phyloP scores from a whole-genome alignment of 2,329 filamentous ascomycete species.

The Fusarium torulosum region DNA sequence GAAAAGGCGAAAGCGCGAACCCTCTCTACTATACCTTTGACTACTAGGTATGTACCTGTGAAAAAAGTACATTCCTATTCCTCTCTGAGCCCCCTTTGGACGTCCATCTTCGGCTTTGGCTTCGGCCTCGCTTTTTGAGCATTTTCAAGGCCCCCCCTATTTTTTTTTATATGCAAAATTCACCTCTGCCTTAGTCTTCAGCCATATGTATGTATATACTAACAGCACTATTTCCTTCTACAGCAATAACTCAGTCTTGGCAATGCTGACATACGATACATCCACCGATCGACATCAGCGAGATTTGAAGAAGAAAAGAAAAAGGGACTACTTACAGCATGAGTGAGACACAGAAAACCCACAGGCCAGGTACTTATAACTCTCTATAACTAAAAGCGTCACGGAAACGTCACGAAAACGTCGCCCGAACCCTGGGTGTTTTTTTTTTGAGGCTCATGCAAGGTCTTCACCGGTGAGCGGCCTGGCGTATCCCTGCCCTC shows the following conservation, averaged over 20 bases:
- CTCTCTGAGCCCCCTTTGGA: neutral
- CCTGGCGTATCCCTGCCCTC: slow-evolving; percentile 11
- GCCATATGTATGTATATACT: neutral
- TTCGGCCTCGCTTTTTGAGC: slow-evolving; percentile 4
- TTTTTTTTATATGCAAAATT: neutral
- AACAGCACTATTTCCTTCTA: neutral
- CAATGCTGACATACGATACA: neutral
- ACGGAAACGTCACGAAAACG: slow-evolving; percentile 14
- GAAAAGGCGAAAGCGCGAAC: slow-evolving; percentile 29
- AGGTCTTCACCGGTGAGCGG: slow-evolving; percentile 30
- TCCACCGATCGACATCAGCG: neutral
- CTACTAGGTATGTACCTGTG: no score
- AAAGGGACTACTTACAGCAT: neutral
- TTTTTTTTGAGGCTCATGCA: slow-evolving; percentile 35
- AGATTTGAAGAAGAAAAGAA: neutral
- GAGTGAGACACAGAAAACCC: neutral
- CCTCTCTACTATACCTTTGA: no score
- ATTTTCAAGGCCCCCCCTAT: neutral
- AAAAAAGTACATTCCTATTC: no score
- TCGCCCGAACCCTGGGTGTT: slow-evolving; percentile 4
- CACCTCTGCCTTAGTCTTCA: neutral
- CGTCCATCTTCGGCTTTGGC: slow-evolving; percentile 5
- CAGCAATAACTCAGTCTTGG: neutral
- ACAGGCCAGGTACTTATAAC: neutral
- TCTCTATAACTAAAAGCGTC: neutral